A percentile compares a stretch with the other conserved stretches of the same genome.
phyloP scores from a whole-genome alignment of 2,329 filamentous ascomycete genomes.

The Pochonia chlamydosporia region DNA sequence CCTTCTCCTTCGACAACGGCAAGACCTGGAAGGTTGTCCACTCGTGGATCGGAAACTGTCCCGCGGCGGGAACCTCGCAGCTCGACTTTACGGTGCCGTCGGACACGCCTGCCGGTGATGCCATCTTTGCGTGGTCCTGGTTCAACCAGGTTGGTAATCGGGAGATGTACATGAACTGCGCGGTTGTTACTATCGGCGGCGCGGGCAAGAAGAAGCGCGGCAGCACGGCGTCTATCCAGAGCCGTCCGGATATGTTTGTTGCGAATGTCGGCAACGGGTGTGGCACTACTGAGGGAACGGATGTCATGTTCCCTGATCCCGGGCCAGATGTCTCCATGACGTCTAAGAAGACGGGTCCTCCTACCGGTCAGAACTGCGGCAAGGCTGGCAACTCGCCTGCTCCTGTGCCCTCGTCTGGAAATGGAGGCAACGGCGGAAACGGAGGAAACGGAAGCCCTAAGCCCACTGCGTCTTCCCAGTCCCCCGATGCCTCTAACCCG shows the following conservation, averaged over 20 bases:
- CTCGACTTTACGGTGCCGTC: constrained; percentile 59
- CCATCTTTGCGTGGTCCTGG: constrained; percentile 72
- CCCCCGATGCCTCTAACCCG: background rate
- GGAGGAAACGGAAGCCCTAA: background rate
- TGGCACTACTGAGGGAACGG: constrained; percentile 48
- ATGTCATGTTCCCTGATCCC: constrained; percentile 61
- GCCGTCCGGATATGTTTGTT: constrained; percentile 62
- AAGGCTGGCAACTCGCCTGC: background rate
- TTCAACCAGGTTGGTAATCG: constrained; percentile 72
- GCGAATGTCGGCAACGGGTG: constrained; percentile 62
- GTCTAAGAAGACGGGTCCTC: constrained; percentile 28
- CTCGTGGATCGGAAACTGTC: constrained; percentile 51
- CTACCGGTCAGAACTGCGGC: constrained; percentile 20
- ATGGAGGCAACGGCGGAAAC: background rate
- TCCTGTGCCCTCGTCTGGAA: background rate
- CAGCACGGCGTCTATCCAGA: constrained; percentile 12
- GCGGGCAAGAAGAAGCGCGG: constrained; percentile 11
- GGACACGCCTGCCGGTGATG: constrained; percentile 54
- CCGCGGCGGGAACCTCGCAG: too few relatives aligned
- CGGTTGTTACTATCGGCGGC: constrained; percentile 56
- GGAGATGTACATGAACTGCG: constrained; percentile 87
- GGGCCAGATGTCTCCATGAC: constrained; percentile 46
- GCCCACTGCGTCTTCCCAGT: background rate
- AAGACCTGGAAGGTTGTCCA: constrained; percentile 62
- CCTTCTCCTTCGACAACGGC: constrained; percentile 68